Percentiles rank a stretch among this genome's conserved stretches.
Evolutionary conservation across 768 basidiomycete genomes (phyloP).

Genomic region (Leccinum fibrillosum): DNA sequence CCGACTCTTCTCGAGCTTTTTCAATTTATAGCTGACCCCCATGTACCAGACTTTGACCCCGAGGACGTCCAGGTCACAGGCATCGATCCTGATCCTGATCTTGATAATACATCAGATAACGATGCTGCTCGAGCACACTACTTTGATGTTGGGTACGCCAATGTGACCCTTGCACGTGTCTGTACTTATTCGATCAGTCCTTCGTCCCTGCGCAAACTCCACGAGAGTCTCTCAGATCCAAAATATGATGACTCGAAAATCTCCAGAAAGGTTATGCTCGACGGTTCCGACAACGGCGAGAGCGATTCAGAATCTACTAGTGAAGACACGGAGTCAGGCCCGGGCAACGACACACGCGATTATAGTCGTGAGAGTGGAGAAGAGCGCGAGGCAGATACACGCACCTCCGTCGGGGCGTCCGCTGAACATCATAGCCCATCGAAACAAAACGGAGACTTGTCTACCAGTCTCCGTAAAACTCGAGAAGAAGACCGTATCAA

Average conservation of each 20-base stretch:
- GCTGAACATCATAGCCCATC: background rate
- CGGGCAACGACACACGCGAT: slow-evolving; percentile 10
- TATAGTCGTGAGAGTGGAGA: slow-evolving; percentile 12
- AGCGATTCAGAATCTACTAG: slow-evolving; percentile 1
- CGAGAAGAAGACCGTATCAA: slow-evolving; percentile 74
- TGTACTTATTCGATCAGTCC: slow-evolving; percentile 41
- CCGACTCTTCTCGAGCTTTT: slow-evolving; percentile 7
- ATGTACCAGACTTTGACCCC: slow-evolving; percentile 62
- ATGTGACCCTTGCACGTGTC: slow-evolving; percentile 20
- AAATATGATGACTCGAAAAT: slow-evolving; percentile 76
- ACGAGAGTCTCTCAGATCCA: slow-evolving; percentile 64
- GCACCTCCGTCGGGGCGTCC: slow-evolving; percentile 15
- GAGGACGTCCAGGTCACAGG: slow-evolving; percentile 57
- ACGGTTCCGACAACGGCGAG: slow-evolving; percentile 27
- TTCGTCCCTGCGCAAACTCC: slow-evolving; percentile 63
- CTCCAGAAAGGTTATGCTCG: slow-evolving; percentile 55
- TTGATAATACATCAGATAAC: slow-evolving; percentile 27
- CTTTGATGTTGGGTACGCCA: slow-evolving; percentile 70
- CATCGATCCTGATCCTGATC: slow-evolving; percentile 37
- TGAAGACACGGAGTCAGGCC: slow-evolving; percentile 15
- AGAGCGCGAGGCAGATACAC: slow-evolving; percentile 8
- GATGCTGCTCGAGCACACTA: slow-evolving; percentile 69
- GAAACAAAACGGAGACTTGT: slow-evolving; percentile 38
- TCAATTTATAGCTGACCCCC: slow-evolving; percentile 5
- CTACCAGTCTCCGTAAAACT: slow-evolving; percentile 52